Conservation (phyloP, 2,329 filamentous ascomycete species). For the Penicillium brasilianum region DNA sequence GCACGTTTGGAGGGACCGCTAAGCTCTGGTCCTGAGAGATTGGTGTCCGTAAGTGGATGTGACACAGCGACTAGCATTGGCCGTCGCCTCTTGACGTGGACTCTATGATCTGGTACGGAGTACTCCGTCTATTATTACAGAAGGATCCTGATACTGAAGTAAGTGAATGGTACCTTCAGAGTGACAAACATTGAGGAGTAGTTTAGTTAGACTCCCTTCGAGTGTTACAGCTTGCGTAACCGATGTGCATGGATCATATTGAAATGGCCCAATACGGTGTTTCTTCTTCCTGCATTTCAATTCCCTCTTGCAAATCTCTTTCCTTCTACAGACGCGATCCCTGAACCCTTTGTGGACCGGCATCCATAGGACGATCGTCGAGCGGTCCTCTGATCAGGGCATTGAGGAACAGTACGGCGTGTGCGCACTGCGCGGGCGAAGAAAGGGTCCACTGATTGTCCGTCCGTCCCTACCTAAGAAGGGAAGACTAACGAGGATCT, state of each 20-base stretch:
- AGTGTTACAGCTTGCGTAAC: not conserved
- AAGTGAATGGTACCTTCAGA: not conserved
- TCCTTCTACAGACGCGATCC: not conserved
- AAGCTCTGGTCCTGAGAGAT: conserved; percentile 2
- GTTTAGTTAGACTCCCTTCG: not conserved
- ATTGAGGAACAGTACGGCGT: conserved; percentile 13
- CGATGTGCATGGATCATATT: not conserved
- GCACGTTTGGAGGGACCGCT: conserved; percentile 19
- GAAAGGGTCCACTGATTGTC: conserved; percentile 38
- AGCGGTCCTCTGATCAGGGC: conserved; percentile 14
- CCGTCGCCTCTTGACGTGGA: not conserved
- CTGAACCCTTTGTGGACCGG: conserved; percentile 9
- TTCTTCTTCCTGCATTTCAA: not conserved
- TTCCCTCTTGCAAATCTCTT: not conserved
- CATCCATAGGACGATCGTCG: conserved; percentile 19
- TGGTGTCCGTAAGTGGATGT: not conserved
- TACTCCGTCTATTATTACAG: no score
- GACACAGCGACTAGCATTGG: not conserved
- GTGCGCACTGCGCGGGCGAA: conserved; percentile 16
- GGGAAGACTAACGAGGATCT: conserved; percentile 26
- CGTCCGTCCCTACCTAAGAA: conserved; percentile 27
- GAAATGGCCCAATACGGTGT: not conserved
- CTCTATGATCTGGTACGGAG: not conserved
- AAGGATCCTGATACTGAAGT: not conserved
- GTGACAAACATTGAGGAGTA: not conserved